Evolutionary conservation across 441 rosid species (phyloP).

Genomic region (Eruca vesicaria): DNA sequence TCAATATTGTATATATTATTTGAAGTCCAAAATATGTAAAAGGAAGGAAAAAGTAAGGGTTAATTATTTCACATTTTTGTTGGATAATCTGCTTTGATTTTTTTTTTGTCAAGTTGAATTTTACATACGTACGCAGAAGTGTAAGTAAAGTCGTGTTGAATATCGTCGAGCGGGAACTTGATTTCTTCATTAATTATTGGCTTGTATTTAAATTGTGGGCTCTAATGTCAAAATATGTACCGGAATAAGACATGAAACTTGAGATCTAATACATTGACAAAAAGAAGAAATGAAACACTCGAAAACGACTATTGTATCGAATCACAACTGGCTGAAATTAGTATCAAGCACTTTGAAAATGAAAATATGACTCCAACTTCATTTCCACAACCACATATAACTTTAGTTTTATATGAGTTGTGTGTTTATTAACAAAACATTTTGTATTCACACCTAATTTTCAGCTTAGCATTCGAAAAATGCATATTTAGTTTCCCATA

Average conservation of each 20-base stretch:
- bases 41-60: not conserved
- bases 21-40: not conserved
- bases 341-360: not conserved
- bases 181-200: not conserved
- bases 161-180: slow-evolving; percentile 11
- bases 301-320: not conserved
- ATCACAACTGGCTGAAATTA: not conserved
- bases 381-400: not conserved
- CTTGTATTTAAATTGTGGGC: not conserved
- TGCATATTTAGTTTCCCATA: not conserved
- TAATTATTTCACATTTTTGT: not conserved
- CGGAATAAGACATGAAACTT: not conserved
- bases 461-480: not conserved
- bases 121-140: not conserved
- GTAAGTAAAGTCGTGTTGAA: not conserved
- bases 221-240: not conserved
- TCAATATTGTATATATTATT: slow-evolving; percentile 16
- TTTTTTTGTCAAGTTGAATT: not conserved
- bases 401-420: not conserved
- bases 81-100: not conserved
- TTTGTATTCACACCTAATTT: not conserved
- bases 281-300: not conserved
- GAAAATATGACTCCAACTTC: not conserved
- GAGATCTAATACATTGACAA: not conserved
- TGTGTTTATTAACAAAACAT: not conserved